phyloP scores from a whole-genome alignment of 2,329 filamentous ascomycete genomes.

The Pseudogymnoascus sp. region DNA sequence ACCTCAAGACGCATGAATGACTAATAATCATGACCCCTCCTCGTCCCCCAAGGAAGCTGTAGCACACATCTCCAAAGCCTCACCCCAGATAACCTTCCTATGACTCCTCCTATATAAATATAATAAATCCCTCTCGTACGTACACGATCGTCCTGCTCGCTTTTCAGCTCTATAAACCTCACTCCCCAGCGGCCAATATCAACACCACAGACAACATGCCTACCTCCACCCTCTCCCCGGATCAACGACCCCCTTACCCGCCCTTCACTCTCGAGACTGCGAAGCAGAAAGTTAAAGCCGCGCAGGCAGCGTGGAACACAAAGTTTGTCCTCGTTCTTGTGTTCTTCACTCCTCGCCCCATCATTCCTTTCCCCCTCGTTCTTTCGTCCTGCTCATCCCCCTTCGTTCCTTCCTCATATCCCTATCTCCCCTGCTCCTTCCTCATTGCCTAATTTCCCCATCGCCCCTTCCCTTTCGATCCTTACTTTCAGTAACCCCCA shows the following conservation, averaged over 20 bases:
- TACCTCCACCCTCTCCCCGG: constrained; percentile 14
- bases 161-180: not conserved
- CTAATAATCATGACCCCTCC: not conserved
- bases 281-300: constrained; percentile 70
- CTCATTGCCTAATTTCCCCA: not conserved
- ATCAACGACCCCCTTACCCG: constrained; percentile 46
- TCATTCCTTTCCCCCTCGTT: constrained; percentile 32
- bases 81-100: not conserved
- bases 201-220: constrained; percentile 13
- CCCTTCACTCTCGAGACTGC: constrained; percentile 73
- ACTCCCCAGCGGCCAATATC: not conserved
- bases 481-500: not conserved
- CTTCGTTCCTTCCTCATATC: not conserved
- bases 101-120: not conserved
- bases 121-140: not conserved
- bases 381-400: not conserved
- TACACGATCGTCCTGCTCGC: too few relatives aligned
- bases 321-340: constrained; percentile 40
- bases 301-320: constrained; percentile 78
- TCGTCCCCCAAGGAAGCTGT: not conserved
- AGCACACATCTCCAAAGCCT: not conserved
- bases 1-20: not conserved
- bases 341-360: constrained; percentile 49
- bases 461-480: not conserved
- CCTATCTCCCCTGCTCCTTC: not conserved